A percentile compares a stretch with the other conserved stretches of the same genome.
These are phyloP conservation scores for Beauveria sp. DNA, from an alignment of 2,329 filamentous ascomycete species.

Conservation along the genomic window DNA sequence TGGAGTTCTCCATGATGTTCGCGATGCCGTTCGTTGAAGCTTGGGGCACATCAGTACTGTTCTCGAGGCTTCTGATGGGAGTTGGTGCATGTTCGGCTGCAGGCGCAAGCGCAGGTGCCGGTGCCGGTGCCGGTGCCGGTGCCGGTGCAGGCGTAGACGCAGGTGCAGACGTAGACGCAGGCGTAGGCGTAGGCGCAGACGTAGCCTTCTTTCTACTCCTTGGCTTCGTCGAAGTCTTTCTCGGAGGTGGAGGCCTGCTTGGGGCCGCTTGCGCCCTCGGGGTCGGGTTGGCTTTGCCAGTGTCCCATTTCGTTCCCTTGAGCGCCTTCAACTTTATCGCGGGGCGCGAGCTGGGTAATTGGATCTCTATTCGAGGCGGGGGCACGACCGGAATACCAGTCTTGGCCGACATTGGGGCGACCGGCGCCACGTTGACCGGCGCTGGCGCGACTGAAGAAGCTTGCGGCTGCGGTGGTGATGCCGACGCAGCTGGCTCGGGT, in stretches of 20 bases:
- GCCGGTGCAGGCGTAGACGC: too few species aligned
- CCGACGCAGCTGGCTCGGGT: neutral
- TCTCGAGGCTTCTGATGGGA: neutral
- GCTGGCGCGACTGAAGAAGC: neutral
- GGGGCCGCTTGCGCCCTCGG: constrained; percentile 15
- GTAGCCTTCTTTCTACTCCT: constrained; percentile 8
- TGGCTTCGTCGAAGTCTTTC: constrained; percentile 9
- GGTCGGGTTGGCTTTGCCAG: constrained; percentile 17
- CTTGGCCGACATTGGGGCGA: constrained; percentile 1
- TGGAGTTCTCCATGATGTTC: neutral
- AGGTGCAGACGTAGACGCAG: neutral
- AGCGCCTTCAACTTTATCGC: constrained; percentile 31
- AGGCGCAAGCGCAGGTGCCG: neutral
- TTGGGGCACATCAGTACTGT: constrained; percentile 7
- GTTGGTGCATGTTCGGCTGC: neutral
- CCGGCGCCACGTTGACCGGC: neutral
- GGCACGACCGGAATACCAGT: constrained; percentile 3
- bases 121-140: neutral
- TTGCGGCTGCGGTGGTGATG: too few species aligned
- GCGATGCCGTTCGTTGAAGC: neutral
- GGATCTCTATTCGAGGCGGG: constrained; percentile 9
- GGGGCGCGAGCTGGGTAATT: constrained; percentile 17
- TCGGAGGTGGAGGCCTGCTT: constrained; percentile 17
- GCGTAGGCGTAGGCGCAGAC: neutral
- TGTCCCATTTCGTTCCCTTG: constrained; percentile 32